Percentiles rank a stretch among this genome's conserved stretches.
Conservation (phyloP, 352 stramenopile genomes). For the Globisporangium iwayamae region DNA sequence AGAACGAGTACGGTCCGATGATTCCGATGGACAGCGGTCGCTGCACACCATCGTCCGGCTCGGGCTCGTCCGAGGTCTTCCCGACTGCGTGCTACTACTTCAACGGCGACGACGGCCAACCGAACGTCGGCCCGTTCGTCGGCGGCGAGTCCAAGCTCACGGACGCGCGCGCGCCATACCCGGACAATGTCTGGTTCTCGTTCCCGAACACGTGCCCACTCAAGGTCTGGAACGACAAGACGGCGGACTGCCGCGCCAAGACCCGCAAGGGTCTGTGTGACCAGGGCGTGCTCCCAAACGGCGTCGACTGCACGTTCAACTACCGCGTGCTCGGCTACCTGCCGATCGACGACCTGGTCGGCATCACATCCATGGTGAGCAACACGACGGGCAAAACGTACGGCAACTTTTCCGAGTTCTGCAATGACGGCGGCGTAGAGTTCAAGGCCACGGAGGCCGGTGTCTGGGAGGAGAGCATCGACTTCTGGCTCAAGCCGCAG, state of each 20-base stretch:
- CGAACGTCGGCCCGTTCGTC: slow-evolving; percentile 65
- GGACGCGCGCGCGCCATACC: slow-evolving; percentile 41
- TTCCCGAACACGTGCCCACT: slow-evolving; percentile 69
- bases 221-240: slow-evolving; percentile 46
- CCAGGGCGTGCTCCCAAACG: slow-evolving; percentile 50
- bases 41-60: slow-evolving; percentile 39
- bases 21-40: slow-evolving; percentile 60
- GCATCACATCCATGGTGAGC: slow-evolving; percentile 63
- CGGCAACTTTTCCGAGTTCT: slow-evolving; percentile 64
- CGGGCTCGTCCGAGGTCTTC: slow-evolving; percentile 30
- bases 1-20: slow-evolving; percentile 66
- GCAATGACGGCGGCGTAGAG: slow-evolving; percentile 52
- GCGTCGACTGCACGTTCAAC: slow-evolving; percentile 50
- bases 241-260: slow-evolving; percentile 34
- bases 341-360: slow-evolving; percentile 70
- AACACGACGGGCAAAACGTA: slow-evolving; percentile 47
- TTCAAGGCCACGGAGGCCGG: slow-evolving; percentile 40
- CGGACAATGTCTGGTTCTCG: slow-evolving; percentile 61
- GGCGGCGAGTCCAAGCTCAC: slow-evolving; percentile 35
- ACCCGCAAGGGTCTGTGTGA: slow-evolving; percentile 53
- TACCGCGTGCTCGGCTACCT: slow-evolving; percentile 68
- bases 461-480: slow-evolving; percentile 51
- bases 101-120: slow-evolving; percentile 55
- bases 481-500: slow-evolving; percentile 69
- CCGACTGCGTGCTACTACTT: slow-evolving; percentile 58